These are phyloP conservation scores for Platanthera guangdongensis DNA, from an alignment of 106 monocot species.

Conservation along the genomic window DNA sequence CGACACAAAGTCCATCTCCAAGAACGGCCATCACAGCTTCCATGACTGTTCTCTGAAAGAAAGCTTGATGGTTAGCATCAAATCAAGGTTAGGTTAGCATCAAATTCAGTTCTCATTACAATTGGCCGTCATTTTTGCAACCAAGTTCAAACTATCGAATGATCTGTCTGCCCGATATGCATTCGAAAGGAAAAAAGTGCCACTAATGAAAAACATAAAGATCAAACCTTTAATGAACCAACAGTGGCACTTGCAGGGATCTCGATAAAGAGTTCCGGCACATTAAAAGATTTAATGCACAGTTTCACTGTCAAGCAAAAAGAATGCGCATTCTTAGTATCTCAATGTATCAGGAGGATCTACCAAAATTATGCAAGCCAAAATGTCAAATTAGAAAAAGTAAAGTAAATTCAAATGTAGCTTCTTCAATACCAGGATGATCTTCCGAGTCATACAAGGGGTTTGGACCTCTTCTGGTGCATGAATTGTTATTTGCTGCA, in stretches of 20 bases:
- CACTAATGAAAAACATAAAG: too few species aligned
- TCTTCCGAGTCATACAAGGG: constrained; percentile 41
- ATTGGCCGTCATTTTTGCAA: neutral
- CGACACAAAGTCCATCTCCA: constrained; percentile 49
- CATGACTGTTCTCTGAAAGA: constrained; percentile 59
- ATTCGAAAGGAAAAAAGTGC: too few species aligned
- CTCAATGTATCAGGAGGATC: neutral
- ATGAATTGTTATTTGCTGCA: constrained; percentile 40
- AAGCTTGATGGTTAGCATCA: too few species aligned
- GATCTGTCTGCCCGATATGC: too few species aligned
- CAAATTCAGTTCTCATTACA: too few species aligned
- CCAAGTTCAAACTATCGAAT: too few species aligned
- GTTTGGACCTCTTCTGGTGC: constrained; percentile 19
- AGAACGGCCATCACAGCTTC: constrained; percentile 71
- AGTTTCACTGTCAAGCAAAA: constrained; percentile 50
- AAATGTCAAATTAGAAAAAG: neutral
- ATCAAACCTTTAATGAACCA: constrained; percentile 66
- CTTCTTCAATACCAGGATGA: constrained; percentile 24
- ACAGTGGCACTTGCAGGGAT: constrained; percentile 87
- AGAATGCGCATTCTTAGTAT: constrained; percentile 3
- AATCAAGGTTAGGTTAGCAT: too few species aligned
- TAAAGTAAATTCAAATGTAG: too few species aligned
- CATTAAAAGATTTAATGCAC: constrained; percentile 73
- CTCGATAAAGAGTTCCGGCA: constrained; percentile 85
- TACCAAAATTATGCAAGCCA: neutral